These are phyloP conservation scores for Akanthomyces dipterigenus DNA, from an alignment of 2,329 filamentous ascomycete species.

Conservation along the genomic window DNA sequence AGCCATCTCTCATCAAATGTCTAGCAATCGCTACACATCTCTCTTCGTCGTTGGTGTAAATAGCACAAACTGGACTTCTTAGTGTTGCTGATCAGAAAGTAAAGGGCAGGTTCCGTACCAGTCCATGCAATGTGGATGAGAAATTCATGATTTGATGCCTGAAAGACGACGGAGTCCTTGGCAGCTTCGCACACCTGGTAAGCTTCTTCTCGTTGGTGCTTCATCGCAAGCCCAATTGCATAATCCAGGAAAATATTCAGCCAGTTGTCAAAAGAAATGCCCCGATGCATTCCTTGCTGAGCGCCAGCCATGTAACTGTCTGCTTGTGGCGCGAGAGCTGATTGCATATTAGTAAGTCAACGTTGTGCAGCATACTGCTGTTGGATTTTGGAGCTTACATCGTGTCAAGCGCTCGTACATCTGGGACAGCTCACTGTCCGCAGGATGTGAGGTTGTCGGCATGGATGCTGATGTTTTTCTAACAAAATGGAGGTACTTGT, in stretches of 20 bases:
- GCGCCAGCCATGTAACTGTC: slow-evolving; percentile 15
- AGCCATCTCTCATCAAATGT: slow-evolving; percentile 77
- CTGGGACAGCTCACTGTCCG: slow-evolving; percentile 41
- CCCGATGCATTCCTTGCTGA: slow-evolving; percentile 49
- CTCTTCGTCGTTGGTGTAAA: slow-evolving; percentile 74
- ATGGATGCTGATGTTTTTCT: slow-evolving; percentile 26
- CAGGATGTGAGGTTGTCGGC: slow-evolving; percentile 18
- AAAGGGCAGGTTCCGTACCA: slow-evolving; percentile 36
- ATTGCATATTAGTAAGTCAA: not conserved
- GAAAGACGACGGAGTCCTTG: slow-evolving; percentile 75
- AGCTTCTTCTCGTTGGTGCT: slow-evolving; percentile 60
- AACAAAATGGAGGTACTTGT: slow-evolving; percentile 55
- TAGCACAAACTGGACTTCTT: slow-evolving; percentile 59
- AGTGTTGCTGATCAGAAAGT: not conserved
- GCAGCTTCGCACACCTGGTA: slow-evolving; percentile 77
- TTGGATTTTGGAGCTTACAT: slow-evolving; percentile 32
- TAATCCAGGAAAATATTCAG: slow-evolving; percentile 86
- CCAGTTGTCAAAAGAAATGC: slow-evolving; percentile 78
- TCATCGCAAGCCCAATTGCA: slow-evolving; percentile 65
- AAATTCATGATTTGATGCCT: slow-evolving; percentile 61
- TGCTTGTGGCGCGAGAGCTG: slow-evolving; percentile 28
- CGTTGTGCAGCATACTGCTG: not conserved
- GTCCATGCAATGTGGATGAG: slow-evolving; percentile 73
- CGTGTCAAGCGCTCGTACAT: slow-evolving; percentile 51
- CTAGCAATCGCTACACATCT: slow-evolving; percentile 66